Percentiles rank a stretch among this genome's conserved stretches.
Evolutionary conservation across 2,329 filamentous ascomycete species (phyloP).

Genomic region (Cladobotryum mycophilum): DNA sequence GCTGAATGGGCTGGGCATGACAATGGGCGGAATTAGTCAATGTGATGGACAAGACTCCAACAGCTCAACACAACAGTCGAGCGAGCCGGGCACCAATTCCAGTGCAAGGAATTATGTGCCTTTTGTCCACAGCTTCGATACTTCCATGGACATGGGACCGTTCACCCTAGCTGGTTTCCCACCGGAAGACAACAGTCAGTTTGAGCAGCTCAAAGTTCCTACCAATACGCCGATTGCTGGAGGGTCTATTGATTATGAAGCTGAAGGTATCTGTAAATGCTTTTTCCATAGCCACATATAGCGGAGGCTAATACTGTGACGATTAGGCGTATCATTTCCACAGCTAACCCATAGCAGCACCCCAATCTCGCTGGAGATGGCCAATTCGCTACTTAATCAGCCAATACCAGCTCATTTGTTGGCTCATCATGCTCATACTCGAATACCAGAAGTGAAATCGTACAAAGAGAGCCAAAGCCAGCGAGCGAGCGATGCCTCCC

Average conservation of each 20-base stretch:
- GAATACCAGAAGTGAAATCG: conserved; percentile 35
- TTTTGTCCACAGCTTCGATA: conserved; percentile 7
- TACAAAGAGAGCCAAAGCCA: conserved; percentile 38
- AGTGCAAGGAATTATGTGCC: conserved; percentile 38
- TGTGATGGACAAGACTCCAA: conserved; percentile 5
- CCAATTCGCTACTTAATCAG: conserved; percentile 44
- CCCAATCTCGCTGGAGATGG: conserved; percentile 20
- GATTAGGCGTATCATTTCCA: conserved; percentile 15
- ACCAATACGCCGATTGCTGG: conserved; percentile 36
- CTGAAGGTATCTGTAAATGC: conserved; percentile 13
- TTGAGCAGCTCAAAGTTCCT: conserved; percentile 29
- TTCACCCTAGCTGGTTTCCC: conserved; percentile 21
- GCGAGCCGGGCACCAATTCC: conserved; percentile 31
- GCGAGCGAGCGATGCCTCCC: conserved; percentile 4
- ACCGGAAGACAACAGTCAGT: conserved; percentile 25
- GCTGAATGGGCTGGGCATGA: conserved; percentile 16
- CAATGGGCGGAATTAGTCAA: conserved; percentile 9
- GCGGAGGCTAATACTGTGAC: background rate
- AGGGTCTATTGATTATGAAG: conserved; percentile 7
- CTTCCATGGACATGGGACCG: conserved; percentile 8
- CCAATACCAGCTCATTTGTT: conserved; percentile 33
- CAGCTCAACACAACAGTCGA: conserved; percentile 11
- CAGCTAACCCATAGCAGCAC: no score
- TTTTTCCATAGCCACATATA: background rate
- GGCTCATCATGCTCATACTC: conserved; percentile 22